Evolutionary conservation across 2,329 filamentous ascomycete genomes (phyloP), one percentile per base, ranked within the genome.

Genomic region (Ophiocordyceps camponoti-saundersi): DNA sequence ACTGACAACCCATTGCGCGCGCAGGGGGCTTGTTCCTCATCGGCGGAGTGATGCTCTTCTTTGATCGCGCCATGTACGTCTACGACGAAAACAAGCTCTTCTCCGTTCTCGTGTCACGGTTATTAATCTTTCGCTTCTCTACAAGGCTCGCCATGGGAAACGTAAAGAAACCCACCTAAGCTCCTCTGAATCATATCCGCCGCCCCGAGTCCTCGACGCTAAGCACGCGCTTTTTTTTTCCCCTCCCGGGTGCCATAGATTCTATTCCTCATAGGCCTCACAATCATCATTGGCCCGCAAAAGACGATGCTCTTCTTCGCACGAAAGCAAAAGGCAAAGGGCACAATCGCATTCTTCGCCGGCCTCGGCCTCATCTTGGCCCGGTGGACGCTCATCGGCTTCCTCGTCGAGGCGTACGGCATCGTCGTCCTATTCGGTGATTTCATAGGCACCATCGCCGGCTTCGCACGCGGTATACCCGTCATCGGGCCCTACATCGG

Each of bases 301-400:
- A 95, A 95, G 63, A 96, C 92, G 0, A 71, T 90, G 52, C 72
- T 84, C 61, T 98, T 98, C 79, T 98, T 98, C 71, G 85, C 88
- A 46, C 83, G 92, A 51, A 82, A 80, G 56, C 87, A 95, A 61
- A 98, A 98, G 66, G 77, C 86, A 57, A 88, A 88, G 60, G 92
- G 92, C 53, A 95, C 87, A 1, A 81, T 80, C 5, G 89, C 89
- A 16, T 98, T 98, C 68, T 81, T 85, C 56, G 69, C 71, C 3
- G 92, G 92, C 15, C 82, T 98, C 39, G 58, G 80, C 11, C 74
- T 98, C 18, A 98, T 98, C 55, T 70, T 98, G 39, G 63, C 95
- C 58, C 78, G 84, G 50, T 98, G 92, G 89, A 85, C 92, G 0
- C 73, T 98, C 47, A 76, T 92, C 51, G 92, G 92, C 26, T 98